phyloP scores from a whole-genome alignment of 1,284 basidiomycete species.

The Calocybe gambosa region DNA sequence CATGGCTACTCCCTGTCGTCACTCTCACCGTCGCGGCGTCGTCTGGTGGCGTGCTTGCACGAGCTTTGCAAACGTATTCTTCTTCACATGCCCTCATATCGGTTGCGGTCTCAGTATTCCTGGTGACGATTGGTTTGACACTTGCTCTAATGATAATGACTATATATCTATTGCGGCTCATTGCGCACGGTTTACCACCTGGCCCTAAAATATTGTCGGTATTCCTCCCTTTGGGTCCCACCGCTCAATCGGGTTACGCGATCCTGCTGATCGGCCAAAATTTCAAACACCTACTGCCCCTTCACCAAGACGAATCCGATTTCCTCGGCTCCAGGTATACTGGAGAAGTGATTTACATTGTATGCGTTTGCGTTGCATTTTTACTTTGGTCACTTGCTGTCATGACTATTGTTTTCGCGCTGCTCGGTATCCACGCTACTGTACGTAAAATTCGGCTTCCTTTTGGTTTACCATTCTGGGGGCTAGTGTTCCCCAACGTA shows the following conservation, averaged over 20 bases:
- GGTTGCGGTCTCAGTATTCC: conserved; percentile 41
- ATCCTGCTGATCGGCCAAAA: conserved; percentile 40
- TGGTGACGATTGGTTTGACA: conserved; percentile 55
- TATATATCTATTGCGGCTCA: conserved; percentile 41
- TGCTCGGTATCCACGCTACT: conserved; percentile 38
- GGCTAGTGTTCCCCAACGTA: conserved; percentile 58
- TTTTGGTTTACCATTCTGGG: conserved; percentile 52
- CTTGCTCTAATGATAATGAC: conserved; percentile 51
- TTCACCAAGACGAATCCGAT: conserved; percentile 5
- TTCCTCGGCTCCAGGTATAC: conserved; percentile 22
- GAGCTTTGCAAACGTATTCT: conserved; percentile 39
- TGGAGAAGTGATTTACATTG: conserved; percentile 35
- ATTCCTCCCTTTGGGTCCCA: conserved; percentile 53
- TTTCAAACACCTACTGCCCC: conserved; percentile 33
- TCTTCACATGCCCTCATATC: conserved; percentile 50
- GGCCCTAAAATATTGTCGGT: conserved; percentile 48
- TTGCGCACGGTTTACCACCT: conserved; percentile 41
- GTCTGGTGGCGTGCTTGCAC: conserved; percentile 55
- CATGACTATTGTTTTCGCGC: conserved; percentile 47
- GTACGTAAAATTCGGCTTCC: conserved; percentile 32
- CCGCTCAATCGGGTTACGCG: conserved; percentile 55
- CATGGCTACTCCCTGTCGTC: conserved; percentile 71
- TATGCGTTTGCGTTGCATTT: conserved; percentile 42
- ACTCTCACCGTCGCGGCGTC: conserved; percentile 65
- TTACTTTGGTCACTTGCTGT: conserved; percentile 47